Evolutionary conservation across 805 yeast genomes (phyloP), one percentile per base, ranked within the genome.

Genomic region (Kodamaea kakaduensis): DNA sequence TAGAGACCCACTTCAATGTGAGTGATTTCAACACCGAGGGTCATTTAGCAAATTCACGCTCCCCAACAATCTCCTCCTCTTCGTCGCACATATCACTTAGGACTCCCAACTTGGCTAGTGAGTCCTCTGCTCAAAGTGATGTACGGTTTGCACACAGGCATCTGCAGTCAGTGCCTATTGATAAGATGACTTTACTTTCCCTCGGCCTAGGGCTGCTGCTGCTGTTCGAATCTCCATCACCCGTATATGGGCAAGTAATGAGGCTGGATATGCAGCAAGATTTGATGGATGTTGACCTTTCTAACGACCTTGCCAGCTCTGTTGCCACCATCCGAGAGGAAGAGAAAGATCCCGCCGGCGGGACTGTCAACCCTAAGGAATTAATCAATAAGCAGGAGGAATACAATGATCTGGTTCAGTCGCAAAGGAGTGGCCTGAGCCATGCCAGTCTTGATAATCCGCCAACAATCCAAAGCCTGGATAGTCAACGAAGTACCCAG

Each of bases 291-390:
- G 17, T 12, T 28, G 25, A 33, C 19, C 28, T 31, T 29, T 5
- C 6, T 16, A 12, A 17, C 26, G 21, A 31, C 20, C 6, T 17
- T 22, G 25, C 28, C 22, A 31, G 22, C 20, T 18, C 16, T 12
- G 26, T 23, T 14, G 30, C 36, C 25, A 19, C 14, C 19, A 33
- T 16, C 25, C 12, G 5, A 16, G 16, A 17, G n/a, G 17, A 21
- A 16, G 22, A 23, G 20, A 18, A 27, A 13, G 32, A 25, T 22
- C 32, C 33, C 37, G 35, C 36, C 9, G 36, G 31, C 32, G 43
- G 36, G 26, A 44, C 48, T 13, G 43, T 44, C 22, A 44, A 44
- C 28, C 48, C 48, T 3, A 36, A 45, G 19, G 41, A 44, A 20
- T 30, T 44, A 25, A 31, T 41, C 30, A 39, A 43, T 34, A 33